Percentiles rank a stretch among this genome's conserved stretches.
phyloP scores from a whole-genome alignment of 495 filamentous ascomycete species.

The Collariella sp. region DNA sequence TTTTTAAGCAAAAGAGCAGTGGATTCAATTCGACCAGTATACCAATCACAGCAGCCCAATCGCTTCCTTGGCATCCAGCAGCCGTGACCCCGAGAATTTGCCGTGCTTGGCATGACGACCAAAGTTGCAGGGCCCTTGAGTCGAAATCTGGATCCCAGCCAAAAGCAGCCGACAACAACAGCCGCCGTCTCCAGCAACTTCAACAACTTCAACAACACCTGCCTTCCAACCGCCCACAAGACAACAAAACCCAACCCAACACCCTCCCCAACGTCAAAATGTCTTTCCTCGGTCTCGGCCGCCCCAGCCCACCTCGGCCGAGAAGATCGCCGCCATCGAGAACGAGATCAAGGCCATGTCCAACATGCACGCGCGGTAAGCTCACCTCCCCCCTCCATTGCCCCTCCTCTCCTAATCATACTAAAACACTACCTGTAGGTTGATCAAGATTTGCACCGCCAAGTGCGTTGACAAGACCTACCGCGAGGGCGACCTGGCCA shows the following conservation, averaged over 20 bases:
- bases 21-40: not conserved
- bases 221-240: not conserved
- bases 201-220: not conserved
- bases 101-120: constrained; percentile 9
- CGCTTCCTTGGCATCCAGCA: not conserved
- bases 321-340: constrained; percentile 93
- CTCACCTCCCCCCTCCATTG: not conserved
- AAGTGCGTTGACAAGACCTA: constrained; percentile 90
- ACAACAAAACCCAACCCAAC: not conserved
- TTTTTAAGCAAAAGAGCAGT: not conserved
- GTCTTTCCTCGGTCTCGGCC: constrained; percentile 89
- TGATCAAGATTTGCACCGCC: constrained; percentile 76
- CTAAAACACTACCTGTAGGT: constrained; percentile 39
- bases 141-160: not conserved
- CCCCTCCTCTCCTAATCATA: not conserved
- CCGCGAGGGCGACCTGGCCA: constrained; percentile 91
- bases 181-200: not conserved
- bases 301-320: constrained; percentile 84
- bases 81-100: not conserved
- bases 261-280: constrained; percentile 44
- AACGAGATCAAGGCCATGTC: constrained; percentile 89
- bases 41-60: not conserved
- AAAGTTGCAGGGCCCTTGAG: not conserved
- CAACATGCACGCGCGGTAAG: constrained; percentile 91
- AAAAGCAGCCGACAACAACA: not conserved